Percentiles rank a stretch among this genome's conserved stretches.
Evolutionary conservation across 164 flowering plant genomes (phyloP).

Genomic region (Sextonia rubra): DNA sequence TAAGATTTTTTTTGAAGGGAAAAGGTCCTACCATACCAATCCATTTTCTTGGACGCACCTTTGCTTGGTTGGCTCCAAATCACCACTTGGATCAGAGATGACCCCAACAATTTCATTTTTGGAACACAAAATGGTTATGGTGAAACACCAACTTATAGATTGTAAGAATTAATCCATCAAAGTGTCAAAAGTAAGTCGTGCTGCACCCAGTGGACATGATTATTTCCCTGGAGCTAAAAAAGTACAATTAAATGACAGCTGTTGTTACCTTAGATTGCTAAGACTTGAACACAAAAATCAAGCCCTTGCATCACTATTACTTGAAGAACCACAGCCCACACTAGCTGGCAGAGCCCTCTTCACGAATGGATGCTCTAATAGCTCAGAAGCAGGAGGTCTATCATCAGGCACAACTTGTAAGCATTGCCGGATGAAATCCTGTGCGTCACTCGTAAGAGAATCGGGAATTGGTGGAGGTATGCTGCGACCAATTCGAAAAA

Average conservation of each 20-base stretch:
- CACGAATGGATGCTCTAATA: constrained; percentile 77
- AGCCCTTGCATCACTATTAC: background rate
- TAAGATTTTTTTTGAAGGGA: background rate
- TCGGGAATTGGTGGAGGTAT: constrained; percentile 61
- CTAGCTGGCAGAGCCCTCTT: constrained; percentile 33
- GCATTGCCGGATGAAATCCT: constrained; percentile 63
- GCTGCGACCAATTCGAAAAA: constrained; percentile 71
- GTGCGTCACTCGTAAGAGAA: constrained; percentile 60
- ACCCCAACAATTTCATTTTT: background rate
- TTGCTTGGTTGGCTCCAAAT: background rate
- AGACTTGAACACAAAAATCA: constrained; percentile 1
- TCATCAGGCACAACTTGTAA: constrained; percentile 57
- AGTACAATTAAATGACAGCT: too few species aligned
- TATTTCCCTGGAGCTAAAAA: too few species aligned
- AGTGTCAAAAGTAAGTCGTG: background rate
- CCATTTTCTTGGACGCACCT: background rate
- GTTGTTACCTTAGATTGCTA: background rate
- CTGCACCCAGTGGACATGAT: background rate
- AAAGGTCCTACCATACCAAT: background rate
- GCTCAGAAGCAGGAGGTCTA: constrained; percentile 75
- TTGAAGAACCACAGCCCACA: constrained; percentile 39
- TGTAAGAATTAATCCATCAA: background rate
- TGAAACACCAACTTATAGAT: background rate
- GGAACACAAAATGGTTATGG: background rate
- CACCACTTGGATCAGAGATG: background rate